Evolutionary conservation across 2,329 filamentous ascomycete species (phyloP).

Genomic region (Blastomyces gilchristii): DNA sequence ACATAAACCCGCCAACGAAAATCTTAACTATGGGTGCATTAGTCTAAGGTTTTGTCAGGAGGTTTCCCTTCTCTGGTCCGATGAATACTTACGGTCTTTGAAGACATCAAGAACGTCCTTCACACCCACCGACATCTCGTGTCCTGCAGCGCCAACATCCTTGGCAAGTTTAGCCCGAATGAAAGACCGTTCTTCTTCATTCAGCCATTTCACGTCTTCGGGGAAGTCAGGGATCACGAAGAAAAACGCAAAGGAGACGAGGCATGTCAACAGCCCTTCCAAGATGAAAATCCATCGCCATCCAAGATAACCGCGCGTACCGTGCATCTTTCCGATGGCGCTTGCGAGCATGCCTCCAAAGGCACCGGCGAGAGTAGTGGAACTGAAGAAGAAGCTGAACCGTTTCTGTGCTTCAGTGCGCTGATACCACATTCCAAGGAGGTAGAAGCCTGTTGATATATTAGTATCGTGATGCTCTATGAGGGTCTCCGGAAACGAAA

Average conservation of each 20-base stretch:
- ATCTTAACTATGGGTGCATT: constrained; percentile 43
- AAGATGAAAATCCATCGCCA: constrained; percentile 48
- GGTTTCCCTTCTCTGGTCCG: neutral
- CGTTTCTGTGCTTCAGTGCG: constrained; percentile 80
- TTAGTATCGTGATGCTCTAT: neutral
- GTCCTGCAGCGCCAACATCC: constrained; percentile 58
- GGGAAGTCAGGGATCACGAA: constrained; percentile 66
- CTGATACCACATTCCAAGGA: constrained; percentile 76
- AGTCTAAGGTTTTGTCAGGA: neutral
- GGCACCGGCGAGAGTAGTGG: constrained; percentile 50
- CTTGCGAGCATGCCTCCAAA: constrained; percentile 54
- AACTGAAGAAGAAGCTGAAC: constrained; percentile 88
- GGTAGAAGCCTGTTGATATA: constrained; percentile 40
- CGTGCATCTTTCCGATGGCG: constrained; percentile 50
- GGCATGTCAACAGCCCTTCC: constrained; percentile 54
- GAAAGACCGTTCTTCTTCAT: constrained; percentile 56
- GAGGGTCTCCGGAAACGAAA: neutral
- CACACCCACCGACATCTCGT: constrained; percentile 50
- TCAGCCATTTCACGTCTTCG: constrained; percentile 63
- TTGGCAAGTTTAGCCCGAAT: constrained; percentile 55
- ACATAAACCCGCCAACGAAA: constrained; percentile 67
- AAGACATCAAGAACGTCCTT: constrained; percentile 54
- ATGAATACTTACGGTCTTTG: constrained; percentile 47
- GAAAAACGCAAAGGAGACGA: constrained; percentile 49
- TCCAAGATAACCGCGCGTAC: constrained; percentile 46